Percentiles rank a stretch among this genome's conserved stretches.
Conservation (phyloP, 805 yeast species). For the Candida taoyuanica region DNA sequence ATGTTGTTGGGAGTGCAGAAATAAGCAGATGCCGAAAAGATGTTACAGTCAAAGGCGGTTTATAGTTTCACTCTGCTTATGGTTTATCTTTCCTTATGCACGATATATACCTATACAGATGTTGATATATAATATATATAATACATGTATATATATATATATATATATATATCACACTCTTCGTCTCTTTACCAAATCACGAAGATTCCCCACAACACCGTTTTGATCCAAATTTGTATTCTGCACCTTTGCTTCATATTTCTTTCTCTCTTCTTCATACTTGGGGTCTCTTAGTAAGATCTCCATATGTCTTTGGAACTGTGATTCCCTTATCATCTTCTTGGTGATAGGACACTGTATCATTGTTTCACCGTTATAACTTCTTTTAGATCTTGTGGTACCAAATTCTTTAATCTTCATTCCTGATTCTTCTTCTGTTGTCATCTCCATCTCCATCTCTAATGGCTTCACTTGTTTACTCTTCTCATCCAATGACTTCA, state of each 20-base stretch:
- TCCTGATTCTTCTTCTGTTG: too few species aligned
- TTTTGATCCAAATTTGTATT: slow-evolving; percentile 45
- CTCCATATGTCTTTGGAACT: slow-evolving; percentile 68
- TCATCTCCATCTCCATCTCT: too few species aligned
- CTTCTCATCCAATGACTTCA: slow-evolving; percentile 44
- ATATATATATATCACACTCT: too few species aligned
- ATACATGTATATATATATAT: too few species aligned
- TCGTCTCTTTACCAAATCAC: slow-evolving; percentile 36
- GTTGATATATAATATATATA: too few species aligned
- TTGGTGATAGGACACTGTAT: slow-evolving; percentile 81
- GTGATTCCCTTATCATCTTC: slow-evolving; percentile 59
- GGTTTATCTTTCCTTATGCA: too few species aligned
- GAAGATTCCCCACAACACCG: slow-evolving; percentile 60
- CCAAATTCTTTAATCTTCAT: slow-evolving; percentile 72
- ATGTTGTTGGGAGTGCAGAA: background rate
- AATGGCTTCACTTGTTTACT: slow-evolving; percentile 17
- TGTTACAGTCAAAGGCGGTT: background rate
- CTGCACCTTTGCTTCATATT: slow-evolving; percentile 53
- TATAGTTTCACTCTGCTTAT: slow-evolving; percentile 10
- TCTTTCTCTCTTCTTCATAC: slow-evolving; percentile 60
- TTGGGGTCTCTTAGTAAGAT: slow-evolving; percentile 72
- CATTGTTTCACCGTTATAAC: slow-evolving; percentile 28
- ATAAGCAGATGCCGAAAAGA: background rate
- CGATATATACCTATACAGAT: too few species aligned
- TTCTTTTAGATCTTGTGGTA: slow-evolving; percentile 46